Conservation (phyloP, 2,329 filamentous ascomycete species). For the Alternaria metachromatica region DNA sequence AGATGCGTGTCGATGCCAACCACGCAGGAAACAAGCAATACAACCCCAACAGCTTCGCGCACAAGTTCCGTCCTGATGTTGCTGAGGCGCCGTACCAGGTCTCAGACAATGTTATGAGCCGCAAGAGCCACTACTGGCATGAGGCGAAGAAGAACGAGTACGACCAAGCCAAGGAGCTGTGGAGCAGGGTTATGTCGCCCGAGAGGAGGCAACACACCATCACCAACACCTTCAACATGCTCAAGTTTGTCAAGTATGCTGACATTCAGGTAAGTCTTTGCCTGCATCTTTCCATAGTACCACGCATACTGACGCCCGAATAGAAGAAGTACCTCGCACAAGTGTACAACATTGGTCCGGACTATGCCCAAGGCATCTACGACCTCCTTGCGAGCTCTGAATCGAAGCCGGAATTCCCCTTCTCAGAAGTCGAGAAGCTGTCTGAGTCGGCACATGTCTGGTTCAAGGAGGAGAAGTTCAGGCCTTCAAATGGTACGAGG, state of each 20-base stretch:
- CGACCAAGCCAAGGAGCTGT: constrained; percentile 59
- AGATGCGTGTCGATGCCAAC: constrained; percentile 58
- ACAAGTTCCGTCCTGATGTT: constrained; percentile 60
- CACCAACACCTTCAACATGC: constrained; percentile 57
- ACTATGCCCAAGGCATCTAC: constrained; percentile 58
- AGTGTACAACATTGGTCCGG: constrained; percentile 57
- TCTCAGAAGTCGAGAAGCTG: constrained; percentile 55
- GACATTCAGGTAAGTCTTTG: constrained; percentile 50
- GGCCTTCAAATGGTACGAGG: constrained; percentile 49
- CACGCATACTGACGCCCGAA: constrained; percentile 3
- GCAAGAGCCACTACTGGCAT: constrained; percentile 63
- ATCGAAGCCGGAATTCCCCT: constrained; percentile 55
- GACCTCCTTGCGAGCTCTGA: constrained; percentile 52
- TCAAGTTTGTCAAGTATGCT: constrained; percentile 53
- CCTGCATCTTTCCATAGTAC: background rate
- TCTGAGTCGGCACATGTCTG: constrained; percentile 54
- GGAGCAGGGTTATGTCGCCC: constrained; percentile 57
- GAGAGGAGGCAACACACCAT: constrained; percentile 55
- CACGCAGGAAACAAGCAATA: constrained; percentile 59
- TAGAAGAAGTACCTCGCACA: constrained; percentile 61
- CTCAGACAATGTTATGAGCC: constrained; percentile 57
- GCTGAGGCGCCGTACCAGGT: constrained; percentile 60
- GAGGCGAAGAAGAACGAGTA: constrained; percentile 62
- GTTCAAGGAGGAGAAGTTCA: constrained; percentile 57
- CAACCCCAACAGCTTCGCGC: constrained; percentile 58